These are phyloP conservation scores for Trichoderma asperellum DNA, from an alignment of 2,329 filamentous ascomycete species.

Conservation along the genomic window DNA sequence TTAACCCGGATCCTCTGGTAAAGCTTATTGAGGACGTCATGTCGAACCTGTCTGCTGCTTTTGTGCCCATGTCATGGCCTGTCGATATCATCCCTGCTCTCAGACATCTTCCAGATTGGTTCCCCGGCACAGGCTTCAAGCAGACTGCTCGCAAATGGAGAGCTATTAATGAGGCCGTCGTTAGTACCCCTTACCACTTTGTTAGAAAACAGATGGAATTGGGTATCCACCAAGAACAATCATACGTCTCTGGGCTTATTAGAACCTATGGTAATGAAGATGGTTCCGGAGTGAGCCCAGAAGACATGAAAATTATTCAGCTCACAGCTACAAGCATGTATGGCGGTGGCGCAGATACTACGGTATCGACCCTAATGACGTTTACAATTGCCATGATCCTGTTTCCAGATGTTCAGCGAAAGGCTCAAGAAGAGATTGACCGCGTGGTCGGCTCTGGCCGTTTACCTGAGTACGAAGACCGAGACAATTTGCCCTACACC, in stretches of 20 bases:
- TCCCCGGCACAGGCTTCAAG: constrained; percentile 34
- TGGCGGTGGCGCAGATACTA: constrained; percentile 27
- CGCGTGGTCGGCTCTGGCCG: constrained; percentile 33
- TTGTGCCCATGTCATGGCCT: constrained; percentile 32
- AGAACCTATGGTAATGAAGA: neutral
- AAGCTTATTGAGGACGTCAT: constrained; percentile 33
- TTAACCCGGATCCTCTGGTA: constrained; percentile 34
- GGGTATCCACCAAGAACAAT: neutral
- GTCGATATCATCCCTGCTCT: constrained; percentile 37
- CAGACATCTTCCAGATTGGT: constrained; percentile 33
- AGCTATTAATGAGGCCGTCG: neutral
- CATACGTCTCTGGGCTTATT: constrained; percentile 17
- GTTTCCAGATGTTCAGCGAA: constrained; percentile 28
- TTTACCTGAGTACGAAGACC: constrained; percentile 30
- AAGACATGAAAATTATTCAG: constrained; percentile 7
- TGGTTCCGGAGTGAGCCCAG: neutral
- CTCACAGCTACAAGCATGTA: constrained; percentile 12
- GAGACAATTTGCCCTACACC: constrained; percentile 34
- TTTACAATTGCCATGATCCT: constrained; percentile 26
- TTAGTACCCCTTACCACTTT: constrained; percentile 3
- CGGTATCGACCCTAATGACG: neutral
- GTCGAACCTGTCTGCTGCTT: constrained; percentile 32
- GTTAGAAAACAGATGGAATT: constrained; percentile 15
- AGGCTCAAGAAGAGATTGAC: constrained; percentile 31
- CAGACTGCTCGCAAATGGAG: constrained; percentile 29